These are phyloP conservation scores for Sugiyamaella xylanicola DNA, from an alignment of 1,139 yeast genomes.

Conservation along the genomic window DNA sequence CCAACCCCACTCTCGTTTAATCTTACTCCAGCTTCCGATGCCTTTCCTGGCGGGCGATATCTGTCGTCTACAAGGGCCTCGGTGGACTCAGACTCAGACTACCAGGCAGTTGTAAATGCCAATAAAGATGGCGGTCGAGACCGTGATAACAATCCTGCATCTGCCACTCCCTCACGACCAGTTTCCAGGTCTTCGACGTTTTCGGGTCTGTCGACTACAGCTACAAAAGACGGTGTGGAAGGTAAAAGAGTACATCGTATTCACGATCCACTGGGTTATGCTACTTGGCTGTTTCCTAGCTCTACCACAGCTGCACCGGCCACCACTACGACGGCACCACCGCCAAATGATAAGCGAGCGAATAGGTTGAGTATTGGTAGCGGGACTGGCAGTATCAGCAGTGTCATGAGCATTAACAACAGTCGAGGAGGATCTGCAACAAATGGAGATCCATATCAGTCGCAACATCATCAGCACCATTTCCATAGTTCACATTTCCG, in stretches of 20 bases:
- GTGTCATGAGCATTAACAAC: neutral
- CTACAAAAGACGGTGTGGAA: constrained; percentile 72
- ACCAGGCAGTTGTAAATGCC: constrained; percentile 30
- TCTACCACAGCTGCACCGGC: constrained; percentile 20
- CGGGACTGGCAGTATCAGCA: constrained; percentile 5
- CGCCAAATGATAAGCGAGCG: constrained; percentile 6
- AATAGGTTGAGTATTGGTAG: constrained; percentile 16
- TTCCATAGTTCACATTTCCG: neutral
- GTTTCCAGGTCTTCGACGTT: constrained; percentile 63
- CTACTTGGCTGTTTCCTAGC: constrained; percentile 32
- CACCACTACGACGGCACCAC: constrained; percentile 16
- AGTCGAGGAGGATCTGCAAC: neutral
- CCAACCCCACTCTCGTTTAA: constrained; percentile 20
- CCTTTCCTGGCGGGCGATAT: constrained; percentile 18
- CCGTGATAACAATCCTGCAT: constrained; percentile 13
- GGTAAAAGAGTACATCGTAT: constrained; percentile 57
- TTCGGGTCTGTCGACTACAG: constrained; percentile 68
- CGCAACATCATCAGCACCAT: constrained; percentile 1
- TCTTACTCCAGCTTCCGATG: constrained; percentile 26
- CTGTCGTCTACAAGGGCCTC: constrained; percentile 38
- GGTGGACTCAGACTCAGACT: constrained; percentile 41
- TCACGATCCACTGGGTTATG: constrained; percentile 45
- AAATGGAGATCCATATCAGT: neutral
- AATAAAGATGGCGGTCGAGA: constrained; percentile 15
- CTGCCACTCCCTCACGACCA: constrained; percentile 50